Conservation (phyloP, 2,329 filamentous ascomycete species). For the Dendryphion nanum region DNA sequence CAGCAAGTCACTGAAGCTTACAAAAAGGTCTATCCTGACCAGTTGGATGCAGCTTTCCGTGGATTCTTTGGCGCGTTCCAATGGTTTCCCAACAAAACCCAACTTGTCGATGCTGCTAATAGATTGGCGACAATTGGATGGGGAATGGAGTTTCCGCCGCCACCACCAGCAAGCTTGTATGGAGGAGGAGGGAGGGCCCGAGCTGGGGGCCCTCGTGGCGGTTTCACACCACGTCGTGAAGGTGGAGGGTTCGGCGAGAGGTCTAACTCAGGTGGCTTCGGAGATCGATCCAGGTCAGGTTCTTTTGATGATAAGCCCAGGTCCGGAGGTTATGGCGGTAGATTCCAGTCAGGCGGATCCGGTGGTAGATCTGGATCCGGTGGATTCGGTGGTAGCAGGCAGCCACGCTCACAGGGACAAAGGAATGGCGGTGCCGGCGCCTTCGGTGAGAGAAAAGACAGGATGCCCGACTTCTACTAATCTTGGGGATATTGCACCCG, state of each 20-base stretch:
- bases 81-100: slow-evolving; percentile 42
- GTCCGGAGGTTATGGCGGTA: slow-evolving; percentile 3
- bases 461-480: too few species aligned
- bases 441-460: too few species aligned
- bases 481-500: too few species aligned
- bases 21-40: slow-evolving; percentile 39
- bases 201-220: slow-evolving; percentile 4
- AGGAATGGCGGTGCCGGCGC: too few species aligned
- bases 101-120: slow-evolving; percentile 46
- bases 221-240: background rate
- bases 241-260: slow-evolving; percentile 7
- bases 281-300: too few species aligned
- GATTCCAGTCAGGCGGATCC: slow-evolving; percentile 4
- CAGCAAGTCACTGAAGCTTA: slow-evolving; percentile 45
- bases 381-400: slow-evolving; percentile 7
- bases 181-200: slow-evolving; percentile 9
- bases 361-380: slow-evolving; percentile 10
- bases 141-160: slow-evolving; percentile 45
- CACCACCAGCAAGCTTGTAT: slow-evolving; percentile 24
- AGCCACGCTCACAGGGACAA: too few species aligned
- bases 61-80: slow-evolving; percentile 57
- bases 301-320: too few species aligned
- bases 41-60: slow-evolving; percentile 54
- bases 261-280: background rate
- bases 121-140: slow-evolving; percentile 47